These are phyloP conservation scores for Syncephalastrum sp. DNA, from an alignment of 371 early-diverging fungal genomes.

Conservation along the genomic window DNA sequence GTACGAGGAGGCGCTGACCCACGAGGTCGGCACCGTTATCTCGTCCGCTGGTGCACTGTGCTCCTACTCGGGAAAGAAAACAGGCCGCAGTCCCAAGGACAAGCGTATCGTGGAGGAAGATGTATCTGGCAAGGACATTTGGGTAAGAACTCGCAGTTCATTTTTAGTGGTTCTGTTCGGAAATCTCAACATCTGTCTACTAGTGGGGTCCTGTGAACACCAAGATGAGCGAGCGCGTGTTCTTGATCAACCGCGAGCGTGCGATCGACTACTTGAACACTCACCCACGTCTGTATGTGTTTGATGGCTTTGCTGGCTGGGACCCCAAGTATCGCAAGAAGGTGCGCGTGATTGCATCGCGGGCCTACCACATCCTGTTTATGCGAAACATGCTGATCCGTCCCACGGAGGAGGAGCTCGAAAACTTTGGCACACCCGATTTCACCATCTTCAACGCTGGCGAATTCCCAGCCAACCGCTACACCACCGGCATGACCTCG, in stretches of 20 bases:
- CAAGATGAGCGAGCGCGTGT: constrained; percentile 83
- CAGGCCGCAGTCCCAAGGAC: constrained; percentile 89
- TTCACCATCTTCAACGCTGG: constrained; percentile 98
- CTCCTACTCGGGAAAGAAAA: constrained; percentile 90
- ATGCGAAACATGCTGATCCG: constrained; percentile 99
- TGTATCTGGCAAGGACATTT: constrained; percentile 78
- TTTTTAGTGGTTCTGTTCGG: no score
- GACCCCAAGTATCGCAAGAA: constrained; percentile 97
- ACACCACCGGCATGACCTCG: constrained; percentile 96
- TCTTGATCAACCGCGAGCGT: constrained; percentile 94
- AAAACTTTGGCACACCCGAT: constrained; percentile 92
- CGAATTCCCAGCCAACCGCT: constrained; percentile 95
- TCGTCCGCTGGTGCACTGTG: constrained; percentile 92
- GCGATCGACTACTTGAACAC: constrained; percentile 97
- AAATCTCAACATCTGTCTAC: background rate
- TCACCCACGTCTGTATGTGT: constrained; percentile 89
- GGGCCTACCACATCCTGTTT: constrained; percentile 96
- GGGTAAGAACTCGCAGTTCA: constrained; percentile 42
- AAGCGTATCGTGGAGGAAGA: constrained; percentile 96
- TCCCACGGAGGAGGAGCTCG: constrained; percentile 90
- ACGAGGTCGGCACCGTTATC: constrained; percentile 88
- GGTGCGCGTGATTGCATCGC: constrained; percentile 92
- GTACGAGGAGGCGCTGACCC: constrained; percentile 92
- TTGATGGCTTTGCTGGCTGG: constrained; percentile 95
- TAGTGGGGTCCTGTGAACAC: constrained; percentile 96